Percentiles rank a stretch among this genome's conserved stretches.
Evolutionary conservation across 164 flowering plant genomes (phyloP).

Genomic region (Dillenia suffruticosa): DNA sequence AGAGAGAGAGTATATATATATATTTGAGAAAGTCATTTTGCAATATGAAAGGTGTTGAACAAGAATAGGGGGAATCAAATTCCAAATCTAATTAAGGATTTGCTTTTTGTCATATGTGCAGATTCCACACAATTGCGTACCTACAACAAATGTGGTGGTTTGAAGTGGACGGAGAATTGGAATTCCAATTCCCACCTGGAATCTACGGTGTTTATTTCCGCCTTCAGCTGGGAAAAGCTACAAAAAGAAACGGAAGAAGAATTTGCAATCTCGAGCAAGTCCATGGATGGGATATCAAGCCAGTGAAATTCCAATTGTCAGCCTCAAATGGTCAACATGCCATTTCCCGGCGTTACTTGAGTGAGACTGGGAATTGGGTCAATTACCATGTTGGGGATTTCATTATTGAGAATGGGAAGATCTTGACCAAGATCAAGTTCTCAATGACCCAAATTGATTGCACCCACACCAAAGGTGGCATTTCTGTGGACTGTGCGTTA

Average conservation of each 20-base stretch:
- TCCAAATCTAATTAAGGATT: no score
- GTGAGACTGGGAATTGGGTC: conserved; percentile 64
- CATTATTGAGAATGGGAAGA: conserved; percentile 34
- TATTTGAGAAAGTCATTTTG: no score
- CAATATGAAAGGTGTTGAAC: no score
- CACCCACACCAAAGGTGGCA: conserved; percentile 90
- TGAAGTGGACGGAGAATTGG: conserved; percentile 70
- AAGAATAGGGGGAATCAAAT: no score
- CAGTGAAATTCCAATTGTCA: conserved; percentile 56
- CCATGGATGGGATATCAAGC: conserved; percentile 87
- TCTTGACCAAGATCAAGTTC: conserved; percentile 52
- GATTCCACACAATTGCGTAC: conserved; percentile 73
- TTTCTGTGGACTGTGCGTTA: conserved; percentile 68
- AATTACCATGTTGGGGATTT: conserved; percentile 72
- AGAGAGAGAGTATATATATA: no score
- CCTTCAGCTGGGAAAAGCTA: conserved; percentile 60
- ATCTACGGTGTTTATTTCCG: conserved; percentile 71
- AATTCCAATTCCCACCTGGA: conserved; percentile 68
- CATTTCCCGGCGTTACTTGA: conserved; percentile 40
- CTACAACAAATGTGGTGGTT: conserved; percentile 93
- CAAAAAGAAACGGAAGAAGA: conserved; percentile 62
- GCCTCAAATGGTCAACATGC: conserved; percentile 66
- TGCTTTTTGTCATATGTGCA: conserved; percentile 7
- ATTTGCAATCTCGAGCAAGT: conserved; percentile 52
- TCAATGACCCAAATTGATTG: conserved; percentile 90